Evolutionary conservation across 495 filamentous ascomycete species (phyloP).

Genomic region (Penicillium macrosclerotiorum): DNA sequence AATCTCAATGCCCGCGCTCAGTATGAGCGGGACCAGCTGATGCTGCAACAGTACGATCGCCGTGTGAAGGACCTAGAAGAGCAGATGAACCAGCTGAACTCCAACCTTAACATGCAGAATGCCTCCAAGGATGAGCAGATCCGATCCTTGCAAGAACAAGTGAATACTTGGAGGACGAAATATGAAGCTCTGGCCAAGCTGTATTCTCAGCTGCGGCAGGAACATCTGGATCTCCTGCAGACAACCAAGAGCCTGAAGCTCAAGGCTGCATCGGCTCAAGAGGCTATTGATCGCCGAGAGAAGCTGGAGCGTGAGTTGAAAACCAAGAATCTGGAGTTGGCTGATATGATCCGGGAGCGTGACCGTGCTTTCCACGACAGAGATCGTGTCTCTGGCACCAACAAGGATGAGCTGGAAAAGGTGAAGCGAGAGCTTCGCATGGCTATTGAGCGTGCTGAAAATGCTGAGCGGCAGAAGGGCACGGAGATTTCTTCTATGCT

Average conservation of each 20-base stretch:
- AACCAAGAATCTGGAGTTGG: slow-evolving; percentile 96
- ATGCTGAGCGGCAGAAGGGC: slow-evolving; percentile 87
- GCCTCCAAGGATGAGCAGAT: slow-evolving; percentile 93
- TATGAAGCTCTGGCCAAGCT: slow-evolving; percentile 96
- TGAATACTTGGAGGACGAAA: slow-evolving; percentile 95
- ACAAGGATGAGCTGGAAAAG: slow-evolving; percentile 94
- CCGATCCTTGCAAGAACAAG: slow-evolving; percentile 83
- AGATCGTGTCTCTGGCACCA: slow-evolving; percentile 77
- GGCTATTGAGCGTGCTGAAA: slow-evolving; percentile 89
- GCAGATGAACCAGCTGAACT: slow-evolving; percentile 78
- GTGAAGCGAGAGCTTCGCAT: slow-evolving; percentile 93
- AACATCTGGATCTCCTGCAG: slow-evolving; percentile 90
- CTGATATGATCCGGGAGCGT: slow-evolving; percentile 97
- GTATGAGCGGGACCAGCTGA: slow-evolving; percentile 92
- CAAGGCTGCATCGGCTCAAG: slow-evolving; percentile 93
- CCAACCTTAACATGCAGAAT: slow-evolving; percentile 80
- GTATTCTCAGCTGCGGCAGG: slow-evolving; percentile 91
- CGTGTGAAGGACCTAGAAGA: slow-evolving; percentile 88
- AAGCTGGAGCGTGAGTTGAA: slow-evolving; percentile 96
- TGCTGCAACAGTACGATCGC: slow-evolving; percentile 95
- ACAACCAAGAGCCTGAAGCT: slow-evolving; percentile 95
- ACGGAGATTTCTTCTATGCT: slow-evolving; percentile 92
- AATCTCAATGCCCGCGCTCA: slow-evolving; percentile 92
- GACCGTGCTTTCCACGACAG: slow-evolving; percentile 93
- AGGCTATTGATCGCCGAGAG: slow-evolving; percentile 91